phyloP scores from a whole-genome alignment of 805 yeast species.

The Pichia nakasei region DNA sequence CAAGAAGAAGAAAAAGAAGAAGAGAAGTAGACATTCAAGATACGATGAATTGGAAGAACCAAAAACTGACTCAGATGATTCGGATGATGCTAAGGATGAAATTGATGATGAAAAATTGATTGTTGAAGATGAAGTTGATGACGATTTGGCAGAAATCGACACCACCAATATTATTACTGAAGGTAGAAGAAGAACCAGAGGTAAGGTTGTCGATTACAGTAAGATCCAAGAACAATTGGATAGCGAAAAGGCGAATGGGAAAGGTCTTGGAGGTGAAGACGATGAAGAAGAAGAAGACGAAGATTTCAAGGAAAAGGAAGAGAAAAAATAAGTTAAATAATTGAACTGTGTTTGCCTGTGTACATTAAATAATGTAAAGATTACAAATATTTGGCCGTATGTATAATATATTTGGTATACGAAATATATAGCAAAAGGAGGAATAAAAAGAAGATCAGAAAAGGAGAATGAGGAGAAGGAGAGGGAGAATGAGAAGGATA shows the following conservation, averaged over 20 bases:
- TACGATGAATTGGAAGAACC: slow-evolving; percentile 17
- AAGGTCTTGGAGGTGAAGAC: slow-evolving; percentile 38
- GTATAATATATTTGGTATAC: background rate
- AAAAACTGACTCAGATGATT: slow-evolving; percentile 16
- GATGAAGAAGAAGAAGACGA: slow-evolving; percentile 34
- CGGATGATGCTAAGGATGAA: slow-evolving; percentile 28
- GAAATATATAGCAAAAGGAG: background rate
- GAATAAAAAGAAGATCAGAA: background rate
- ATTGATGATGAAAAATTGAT: slow-evolving; percentile 44
- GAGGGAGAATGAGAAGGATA: background rate
- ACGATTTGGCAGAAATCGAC: slow-evolving; percentile 73
- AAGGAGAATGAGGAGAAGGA: background rate
- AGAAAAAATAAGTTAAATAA: slow-evolving; percentile 7
- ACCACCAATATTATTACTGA: slow-evolving; percentile 72
- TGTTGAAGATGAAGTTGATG: slow-evolving; percentile 65
- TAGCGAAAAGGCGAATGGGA: slow-evolving; percentile 33
- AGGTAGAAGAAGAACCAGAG: slow-evolving; percentile 86
- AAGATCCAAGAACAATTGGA: slow-evolving; percentile 70
- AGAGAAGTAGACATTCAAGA: slow-evolving; percentile 18
- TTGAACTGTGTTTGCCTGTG: background rate
- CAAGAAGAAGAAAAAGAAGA: slow-evolving; percentile 10
- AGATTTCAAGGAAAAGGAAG: slow-evolving; percentile 40
- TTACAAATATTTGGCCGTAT: background rate
- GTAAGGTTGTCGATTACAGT: slow-evolving; percentile 75
- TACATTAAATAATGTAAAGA: background rate